Evolutionary conservation across 768 basidiomycete species (phyloP).

Genomic region (Lactarius tabidus): DNA sequence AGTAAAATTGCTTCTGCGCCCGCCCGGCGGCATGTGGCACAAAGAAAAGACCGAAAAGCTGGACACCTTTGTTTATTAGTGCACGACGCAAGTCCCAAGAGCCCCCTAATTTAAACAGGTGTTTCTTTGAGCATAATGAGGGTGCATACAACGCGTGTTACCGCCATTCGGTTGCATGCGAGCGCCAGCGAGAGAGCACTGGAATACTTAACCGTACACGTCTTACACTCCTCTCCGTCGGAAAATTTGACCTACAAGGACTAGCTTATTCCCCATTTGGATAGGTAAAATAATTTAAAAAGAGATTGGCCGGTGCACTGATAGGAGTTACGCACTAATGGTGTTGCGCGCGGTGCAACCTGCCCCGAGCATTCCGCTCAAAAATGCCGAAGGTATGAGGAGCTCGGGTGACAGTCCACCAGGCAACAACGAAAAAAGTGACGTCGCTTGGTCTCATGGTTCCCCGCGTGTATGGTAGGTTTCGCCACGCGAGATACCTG

Average conservation of each 20-base stretch:
- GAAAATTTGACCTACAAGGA: not conserved
- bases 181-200: not conserved
- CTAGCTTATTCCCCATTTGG: constrained; percentile 12
- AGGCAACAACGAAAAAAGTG: constrained; percentile 2
- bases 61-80: not conserved
- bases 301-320: not conserved
- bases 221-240: too few species aligned
- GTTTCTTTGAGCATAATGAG: constrained; percentile 10
- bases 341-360: not conserved
- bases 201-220: not conserved
- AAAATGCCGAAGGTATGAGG: not conserved
- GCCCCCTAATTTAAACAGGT: constrained; percentile 14
- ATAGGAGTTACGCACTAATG: not conserved
- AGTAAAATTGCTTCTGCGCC: not conserved
- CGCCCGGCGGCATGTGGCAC: not conserved
- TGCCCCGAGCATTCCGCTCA: not conserved
- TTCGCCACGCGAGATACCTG: not conserved
- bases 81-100: constrained; percentile 2
- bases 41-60: not conserved
- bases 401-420: constrained; percentile 4
- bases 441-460: not conserved
- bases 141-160: not conserved
- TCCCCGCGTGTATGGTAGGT: not conserved
- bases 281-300: not conserved
- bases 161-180: not conserved